These are phyloP conservation scores for Phytopythium aichiense DNA, from an alignment of 352 stramenopile species.

Conservation along the genomic window DNA sequence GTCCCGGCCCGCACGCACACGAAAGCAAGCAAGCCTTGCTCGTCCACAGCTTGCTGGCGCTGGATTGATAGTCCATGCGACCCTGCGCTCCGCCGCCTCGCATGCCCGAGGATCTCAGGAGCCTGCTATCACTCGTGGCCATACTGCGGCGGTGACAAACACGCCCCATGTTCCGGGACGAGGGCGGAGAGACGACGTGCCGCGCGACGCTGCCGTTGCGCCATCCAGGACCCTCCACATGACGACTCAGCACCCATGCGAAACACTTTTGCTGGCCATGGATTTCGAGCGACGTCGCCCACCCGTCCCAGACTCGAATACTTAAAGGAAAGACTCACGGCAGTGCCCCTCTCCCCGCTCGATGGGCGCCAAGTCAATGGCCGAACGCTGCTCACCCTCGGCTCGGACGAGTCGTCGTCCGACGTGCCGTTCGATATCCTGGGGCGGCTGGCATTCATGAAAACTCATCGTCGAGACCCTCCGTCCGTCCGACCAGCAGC, in stretches of 20 bases:
- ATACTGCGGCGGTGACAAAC: not conserved
- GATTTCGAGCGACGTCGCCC: not conserved
- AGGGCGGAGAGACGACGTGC: slow-evolving; percentile 1
- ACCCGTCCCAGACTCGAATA: not conserved
- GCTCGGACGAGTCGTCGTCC: too few relatives aligned
- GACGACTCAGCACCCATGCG: not conserved
- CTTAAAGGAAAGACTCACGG: too few relatives aligned
- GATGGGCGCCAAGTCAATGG: not conserved
- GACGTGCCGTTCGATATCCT: not conserved
- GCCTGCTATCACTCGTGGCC: too few relatives aligned
- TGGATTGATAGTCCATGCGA: not conserved
- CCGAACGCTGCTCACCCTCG: not conserved
- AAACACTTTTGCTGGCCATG: not conserved
- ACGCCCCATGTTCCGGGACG: not conserved
- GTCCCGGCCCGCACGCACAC: not conserved
- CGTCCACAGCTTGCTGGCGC: not conserved
- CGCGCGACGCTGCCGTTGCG: not conserved
- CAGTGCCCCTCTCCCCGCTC: not conserved
- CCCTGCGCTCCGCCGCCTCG: not conserved
- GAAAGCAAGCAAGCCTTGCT: too few relatives aligned
- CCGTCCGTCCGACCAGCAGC: not conserved
- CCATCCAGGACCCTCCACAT: not conserved
- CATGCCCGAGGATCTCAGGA: not conserved
- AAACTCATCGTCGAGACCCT: not conserved
- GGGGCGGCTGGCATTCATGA: slow-evolving; percentile 5